Percentiles rank a stretch among this genome's conserved stretches.
Evolutionary conservation across 202 grass and related monocot genomes (phyloP).

Genomic region (Tripidium arundinaceum): DNA sequence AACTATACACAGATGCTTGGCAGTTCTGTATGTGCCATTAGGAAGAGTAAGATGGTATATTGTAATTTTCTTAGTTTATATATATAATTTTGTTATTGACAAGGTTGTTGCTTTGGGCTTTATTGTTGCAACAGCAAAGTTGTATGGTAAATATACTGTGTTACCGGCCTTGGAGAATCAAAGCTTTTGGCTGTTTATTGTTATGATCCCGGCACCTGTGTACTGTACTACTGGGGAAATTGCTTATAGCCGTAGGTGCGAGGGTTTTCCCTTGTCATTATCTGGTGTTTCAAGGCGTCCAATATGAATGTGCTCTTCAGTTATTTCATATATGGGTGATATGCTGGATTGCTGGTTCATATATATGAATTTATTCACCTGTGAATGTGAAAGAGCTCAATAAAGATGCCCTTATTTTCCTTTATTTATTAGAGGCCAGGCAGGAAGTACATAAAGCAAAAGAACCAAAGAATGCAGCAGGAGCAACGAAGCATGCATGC

Average conservation of each 20-base stretch:
- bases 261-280: no score
- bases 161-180: no score
- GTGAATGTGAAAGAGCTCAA: not conserved
- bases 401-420: not conserved
- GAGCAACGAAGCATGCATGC: not conserved
- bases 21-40: not conserved
- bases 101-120: constrained; percentile 29
- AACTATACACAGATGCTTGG: constrained; percentile 29
- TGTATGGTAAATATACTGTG: constrained; percentile 47
- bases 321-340: not conserved
- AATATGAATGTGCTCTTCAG: not conserved
- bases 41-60: constrained; percentile 36
- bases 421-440: not conserved
- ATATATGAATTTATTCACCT: not conserved
- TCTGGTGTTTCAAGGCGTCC: no score
- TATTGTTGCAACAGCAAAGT: constrained; percentile 43
- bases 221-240: no score
- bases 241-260: no score
- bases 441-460: not conserved
- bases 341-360: not conserved
- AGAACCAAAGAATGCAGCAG: not conserved
- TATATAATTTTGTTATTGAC: constrained; percentile 31
- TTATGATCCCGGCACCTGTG: no score
- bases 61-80: constrained; percentile 37
- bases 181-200: no score